Base-by-base conservation (phyloP, 805 yeast species). In the Grigorovia transvaalensis region DNA sequence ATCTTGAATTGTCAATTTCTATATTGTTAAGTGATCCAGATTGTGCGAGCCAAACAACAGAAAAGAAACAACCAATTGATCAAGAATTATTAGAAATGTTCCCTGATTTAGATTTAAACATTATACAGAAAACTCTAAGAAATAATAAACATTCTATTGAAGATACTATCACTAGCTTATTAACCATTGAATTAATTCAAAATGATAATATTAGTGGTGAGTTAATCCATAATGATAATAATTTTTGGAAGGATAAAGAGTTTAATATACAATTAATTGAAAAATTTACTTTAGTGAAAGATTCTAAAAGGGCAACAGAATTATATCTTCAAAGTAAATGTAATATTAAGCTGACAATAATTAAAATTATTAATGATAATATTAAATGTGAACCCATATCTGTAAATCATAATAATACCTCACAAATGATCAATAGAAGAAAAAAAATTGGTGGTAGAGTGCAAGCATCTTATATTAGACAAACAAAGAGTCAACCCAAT, bases 31-130 rank as follows among this genome's bases (percentile, higher is more conserved):
- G 63, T 43, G 66, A 59, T 11, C 3, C 30, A 18, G 19, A 12
- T 33, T 23, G 38, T 33, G 11, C 38, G 8, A 33, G 38, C 15
- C 2, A 33, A 33, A 9, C 11, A 8, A 11, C 4, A 33, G 51
- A 51, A 12, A 41, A 44, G 4, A 35, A 47, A 7, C 35, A 42
- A 12, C 41, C 42, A 20, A 33, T 38, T 29, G 33, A 33, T 9
- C 48, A 48, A 7, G 62, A 60, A 30, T 56, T 76, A 33, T 56
- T 60, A 47, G 73, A 71, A 13, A 71, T 80, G 64, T 79, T 80
- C 53, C 83, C 84, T 0, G 60, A 71, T 15, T 54, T 69, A 2
- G 68, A 71, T 19, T n/a, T 23, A 9, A n/a, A 47, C 42, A 60
- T 23, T 57, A 56, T 47, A 52, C 53, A 41, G 56, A 59, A 40